Conservation (phyloP, 1,284 basidiomycete genomes). For the Lentinula novae-zelandiae region DNA sequence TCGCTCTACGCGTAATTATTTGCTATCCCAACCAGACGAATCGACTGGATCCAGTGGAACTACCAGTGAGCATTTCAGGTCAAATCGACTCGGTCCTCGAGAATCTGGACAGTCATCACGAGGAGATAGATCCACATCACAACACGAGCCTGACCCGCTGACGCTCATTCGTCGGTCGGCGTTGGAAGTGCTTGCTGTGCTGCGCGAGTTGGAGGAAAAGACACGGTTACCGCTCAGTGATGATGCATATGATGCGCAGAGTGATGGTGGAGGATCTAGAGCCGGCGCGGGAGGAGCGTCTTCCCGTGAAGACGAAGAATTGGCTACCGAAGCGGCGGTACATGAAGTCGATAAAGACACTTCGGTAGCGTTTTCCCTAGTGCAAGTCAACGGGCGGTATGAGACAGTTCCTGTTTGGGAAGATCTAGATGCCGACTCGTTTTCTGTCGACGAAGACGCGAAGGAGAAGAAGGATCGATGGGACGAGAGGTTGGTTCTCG, state of each 20-base stretch:
- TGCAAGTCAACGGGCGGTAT: conserved; percentile 61
- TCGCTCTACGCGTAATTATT: conserved; percentile 76
- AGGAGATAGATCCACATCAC: background rate
- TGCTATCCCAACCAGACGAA: conserved; percentile 76
- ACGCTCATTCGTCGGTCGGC: conserved; percentile 68
- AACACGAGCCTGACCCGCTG: conserved; percentile 46
- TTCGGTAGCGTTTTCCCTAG: conserved; percentile 61
- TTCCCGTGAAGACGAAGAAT: conserved; percentile 36
- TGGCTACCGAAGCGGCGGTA: conserved; percentile 16
- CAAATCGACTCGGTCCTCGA: conserved; percentile 9
- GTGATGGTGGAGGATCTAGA: conserved; percentile 50
- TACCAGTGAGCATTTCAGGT: conserved; percentile 39
- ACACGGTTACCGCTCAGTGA: conserved; percentile 64
- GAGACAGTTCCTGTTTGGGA: conserved; percentile 78
- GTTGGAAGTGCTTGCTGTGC: conserved; percentile 69
- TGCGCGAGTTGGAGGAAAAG: conserved; percentile 68
- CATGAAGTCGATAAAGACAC: conserved; percentile 48
- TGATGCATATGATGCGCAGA: conserved; percentile 73
- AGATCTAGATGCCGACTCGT: conserved; percentile 52
- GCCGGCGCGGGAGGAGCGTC: conserved; percentile 26
- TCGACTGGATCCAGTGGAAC: conserved; percentile 37
- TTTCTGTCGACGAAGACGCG: conserved; percentile 39
- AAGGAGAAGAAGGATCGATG: conserved; percentile 59
- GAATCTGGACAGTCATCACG: background rate
- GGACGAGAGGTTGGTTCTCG: conserved; percentile 75